Percentiles rank a stretch among this genome's conserved stretches.
Evolutionary conservation across 345 rosid species (phyloP).

Genomic region (Anastatica hierochuntica): DNA sequence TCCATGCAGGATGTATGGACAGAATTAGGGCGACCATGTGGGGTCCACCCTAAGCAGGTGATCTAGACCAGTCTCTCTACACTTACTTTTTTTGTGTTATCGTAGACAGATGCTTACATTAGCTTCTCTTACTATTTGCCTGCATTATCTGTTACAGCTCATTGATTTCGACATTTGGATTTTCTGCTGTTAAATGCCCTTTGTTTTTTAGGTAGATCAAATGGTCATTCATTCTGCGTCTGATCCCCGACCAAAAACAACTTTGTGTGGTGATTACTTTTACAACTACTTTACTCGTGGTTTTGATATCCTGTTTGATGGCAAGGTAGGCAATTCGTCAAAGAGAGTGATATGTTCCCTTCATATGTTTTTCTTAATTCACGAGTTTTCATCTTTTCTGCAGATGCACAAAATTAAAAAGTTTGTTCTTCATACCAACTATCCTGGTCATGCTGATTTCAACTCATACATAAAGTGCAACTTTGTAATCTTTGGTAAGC

Average conservation of each 20-base stretch:
- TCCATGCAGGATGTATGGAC: constrained; percentile 91
- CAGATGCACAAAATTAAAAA: constrained; percentile 91
- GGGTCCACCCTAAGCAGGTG: constrained; percentile 97
- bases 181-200: constrained; percentile 12
- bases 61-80: neutral
- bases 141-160: constrained; percentile 2
- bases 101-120: neutral
- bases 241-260: constrained; percentile 74
- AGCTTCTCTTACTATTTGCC: constrained; percentile 6
- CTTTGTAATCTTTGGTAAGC: constrained; percentile 53
- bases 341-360: constrained; percentile 1
- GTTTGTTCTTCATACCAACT: constrained; percentile 90
- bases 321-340: constrained; percentile 47
- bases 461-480: constrained; percentile 94
- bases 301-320: constrained; percentile 89
- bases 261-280: constrained; percentile 91
- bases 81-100: constrained; percentile 5
- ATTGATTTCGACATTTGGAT: neutral
- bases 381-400: constrained; percentile 18
- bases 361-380: constrained; percentile 2
- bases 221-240: constrained; percentile 96
- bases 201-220: constrained; percentile 67
- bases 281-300: constrained; percentile 95
- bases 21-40: constrained; percentile 96
- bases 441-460: constrained; percentile 98